Conservation (phyloP, 2,329 filamentous ascomycete species). For the Fusarium domesticum region DNA sequence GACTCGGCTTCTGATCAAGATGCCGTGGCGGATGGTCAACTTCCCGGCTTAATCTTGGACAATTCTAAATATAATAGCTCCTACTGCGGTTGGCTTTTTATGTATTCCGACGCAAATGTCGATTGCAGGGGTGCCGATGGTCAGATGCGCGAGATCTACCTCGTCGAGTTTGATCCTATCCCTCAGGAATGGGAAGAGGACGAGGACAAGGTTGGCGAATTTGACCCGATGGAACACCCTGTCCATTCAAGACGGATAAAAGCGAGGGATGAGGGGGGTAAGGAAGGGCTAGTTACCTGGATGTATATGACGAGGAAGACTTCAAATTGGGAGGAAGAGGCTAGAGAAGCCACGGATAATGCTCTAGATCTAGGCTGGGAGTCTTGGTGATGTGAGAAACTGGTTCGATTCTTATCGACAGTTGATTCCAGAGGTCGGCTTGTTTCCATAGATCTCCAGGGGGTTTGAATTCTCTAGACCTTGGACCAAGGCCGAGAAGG, state of each 20-base stretch:
- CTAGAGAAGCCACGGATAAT: slow-evolving; percentile 1
- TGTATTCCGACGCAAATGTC: slow-evolving; percentile 2
- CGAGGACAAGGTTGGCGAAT: background rate
- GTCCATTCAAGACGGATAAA: background rate
- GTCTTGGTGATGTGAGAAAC: background rate
- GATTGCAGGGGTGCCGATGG: background rate
- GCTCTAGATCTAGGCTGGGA: slow-evolving; percentile 1
- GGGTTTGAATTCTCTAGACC: background rate
- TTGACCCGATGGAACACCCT: slow-evolving; percentile 5
- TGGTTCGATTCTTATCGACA: background rate
- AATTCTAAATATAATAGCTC: background rate
- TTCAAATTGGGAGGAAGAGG: slow-evolving; percentile 2
- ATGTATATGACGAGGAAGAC: background rate
- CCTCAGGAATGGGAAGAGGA: slow-evolving; percentile 1
- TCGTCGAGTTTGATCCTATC: slow-evolving; percentile 7
- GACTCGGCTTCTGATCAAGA: background rate
- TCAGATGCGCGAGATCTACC: background rate
- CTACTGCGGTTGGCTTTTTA: slow-evolving; percentile 3
- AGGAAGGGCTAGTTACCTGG: background rate
- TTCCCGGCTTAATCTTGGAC: slow-evolving; percentile 6
- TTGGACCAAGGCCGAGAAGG: background rate
- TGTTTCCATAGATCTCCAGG: background rate
- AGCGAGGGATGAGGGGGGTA: background rate
- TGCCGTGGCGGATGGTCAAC: background rate
- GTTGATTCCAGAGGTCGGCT: background rate